Percentiles rank a stretch among this genome's conserved stretches.
These are phyloP conservation scores for Geotrichum europaeum DNA, from an alignment of 1,139 yeast species.

Conservation along the genomic window DNA sequence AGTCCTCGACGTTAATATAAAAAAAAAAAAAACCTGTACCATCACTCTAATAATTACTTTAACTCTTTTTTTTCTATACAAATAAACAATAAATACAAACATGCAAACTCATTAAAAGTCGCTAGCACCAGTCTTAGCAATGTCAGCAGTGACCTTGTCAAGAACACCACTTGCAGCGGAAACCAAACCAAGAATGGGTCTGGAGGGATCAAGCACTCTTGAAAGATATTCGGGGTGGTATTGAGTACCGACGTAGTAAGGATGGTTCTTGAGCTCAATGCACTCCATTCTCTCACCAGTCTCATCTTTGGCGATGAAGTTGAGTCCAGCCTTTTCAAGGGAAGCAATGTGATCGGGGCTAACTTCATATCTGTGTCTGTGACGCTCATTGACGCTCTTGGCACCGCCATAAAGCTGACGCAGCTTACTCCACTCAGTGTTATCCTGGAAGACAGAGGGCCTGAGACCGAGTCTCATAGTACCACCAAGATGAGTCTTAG, in stretches of 20 bases:
- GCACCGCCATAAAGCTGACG: constrained; percentile 76
- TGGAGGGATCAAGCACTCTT: constrained; percentile 91
- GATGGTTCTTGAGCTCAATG: constrained; percentile 72
- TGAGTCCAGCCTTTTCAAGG: constrained; percentile 73
- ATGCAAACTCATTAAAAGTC: constrained; percentile 7
- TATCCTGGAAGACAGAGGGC: constrained; percentile 72
- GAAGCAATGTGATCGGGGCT: constrained; percentile 71
- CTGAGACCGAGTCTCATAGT: constrained; percentile 98
- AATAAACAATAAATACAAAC: constrained; percentile 5
- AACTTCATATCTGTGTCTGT: constrained; percentile 96
- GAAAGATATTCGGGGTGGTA: constrained; percentile 98
- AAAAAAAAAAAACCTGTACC: neutral
- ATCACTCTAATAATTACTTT: constrained; percentile 1
- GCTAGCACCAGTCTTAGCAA: constrained; percentile 6
- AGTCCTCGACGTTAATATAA: neutral
- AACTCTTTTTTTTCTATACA: neutral
- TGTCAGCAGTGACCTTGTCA: constrained; percentile 43
- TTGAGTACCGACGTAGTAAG: constrained; percentile 91
- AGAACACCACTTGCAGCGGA: constrained; percentile 86
- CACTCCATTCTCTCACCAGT: constrained; percentile 89
- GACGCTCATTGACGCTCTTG: constrained; percentile 78
- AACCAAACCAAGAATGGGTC: constrained; percentile 92
- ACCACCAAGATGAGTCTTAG: constrained; percentile 93
- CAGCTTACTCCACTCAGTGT: constrained; percentile 63
- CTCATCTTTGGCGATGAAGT: constrained; percentile 92